Conservation (phyloP, 352 stramenopile genomes). For the Pythium scleroteichum region DNA sequence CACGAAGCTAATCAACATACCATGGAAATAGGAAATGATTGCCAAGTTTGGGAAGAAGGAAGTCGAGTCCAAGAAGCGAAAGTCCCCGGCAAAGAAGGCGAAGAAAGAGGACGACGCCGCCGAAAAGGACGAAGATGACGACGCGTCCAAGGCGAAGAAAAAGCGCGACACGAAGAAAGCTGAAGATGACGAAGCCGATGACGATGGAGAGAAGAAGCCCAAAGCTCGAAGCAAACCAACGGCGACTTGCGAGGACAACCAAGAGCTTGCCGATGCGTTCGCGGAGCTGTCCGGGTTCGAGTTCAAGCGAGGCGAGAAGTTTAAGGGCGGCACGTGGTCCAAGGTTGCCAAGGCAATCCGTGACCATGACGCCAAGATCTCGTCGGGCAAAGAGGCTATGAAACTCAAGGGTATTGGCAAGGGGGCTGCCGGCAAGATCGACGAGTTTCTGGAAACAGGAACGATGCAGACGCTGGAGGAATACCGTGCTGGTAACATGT, state of each 20-base stretch:
- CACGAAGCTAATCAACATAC: neutral
- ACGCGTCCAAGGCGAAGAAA: conserved; percentile 34
- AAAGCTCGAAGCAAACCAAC: conserved; percentile 49
- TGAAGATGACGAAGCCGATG: conserved; percentile 43
- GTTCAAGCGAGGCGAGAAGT: conserved; percentile 86
- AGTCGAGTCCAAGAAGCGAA: conserved; percentile 60
- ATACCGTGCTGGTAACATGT: conserved; percentile 84
- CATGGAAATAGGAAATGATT: conserved; percentile 63
- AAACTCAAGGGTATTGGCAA: conserved; percentile 89
- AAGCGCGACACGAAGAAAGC: conserved; percentile 35
- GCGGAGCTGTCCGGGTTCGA: conserved; percentile 83
- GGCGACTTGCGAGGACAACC: conserved; percentile 64
- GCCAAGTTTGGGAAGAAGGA: conserved; percentile 73
- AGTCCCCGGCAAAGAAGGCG: conserved; percentile 36
- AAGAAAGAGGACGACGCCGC: conserved; percentile 27
- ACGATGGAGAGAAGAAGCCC: conserved; percentile 52
- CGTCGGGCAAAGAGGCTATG: conserved; percentile 69
- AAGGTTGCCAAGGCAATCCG: conserved; percentile 87
- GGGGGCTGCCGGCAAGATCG: conserved; percentile 75
- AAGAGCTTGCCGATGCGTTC: conserved; percentile 73
- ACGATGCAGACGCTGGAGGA: conserved; percentile 81
- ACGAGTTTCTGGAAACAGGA: conserved; percentile 85
- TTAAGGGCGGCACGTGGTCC: conserved; percentile 86
- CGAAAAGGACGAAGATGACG: conserved; percentile 19
- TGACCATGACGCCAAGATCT: conserved; percentile 63